A percentile compares a stretch with the other conserved stretches of the same genome.
Conservation (phyloP, 1,139 yeast species). For the Suhomyces bribrorum region DNA sequence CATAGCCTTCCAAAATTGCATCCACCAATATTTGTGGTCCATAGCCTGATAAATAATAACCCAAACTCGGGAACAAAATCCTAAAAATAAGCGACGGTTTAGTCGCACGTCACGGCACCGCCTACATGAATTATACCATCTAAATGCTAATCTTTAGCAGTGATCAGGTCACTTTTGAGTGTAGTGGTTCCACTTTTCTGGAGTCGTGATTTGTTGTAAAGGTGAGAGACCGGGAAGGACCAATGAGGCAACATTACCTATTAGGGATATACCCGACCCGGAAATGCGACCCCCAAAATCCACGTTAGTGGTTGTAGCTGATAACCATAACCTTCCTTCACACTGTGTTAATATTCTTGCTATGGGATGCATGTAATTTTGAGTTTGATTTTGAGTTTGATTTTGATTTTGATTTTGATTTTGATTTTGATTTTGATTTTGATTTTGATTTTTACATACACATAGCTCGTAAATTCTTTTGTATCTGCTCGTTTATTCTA, state of each 20-base stretch:
- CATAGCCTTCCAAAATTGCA: neutral
- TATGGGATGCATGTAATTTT: too few relatives aligned
- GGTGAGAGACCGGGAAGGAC: neutral
- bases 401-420: too few relatives aligned
- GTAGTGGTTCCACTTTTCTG: neutral
- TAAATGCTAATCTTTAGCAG: neutral
- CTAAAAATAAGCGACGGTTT: neutral
- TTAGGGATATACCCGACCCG: neutral
- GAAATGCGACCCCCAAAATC: neutral
- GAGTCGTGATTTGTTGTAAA: neutral
- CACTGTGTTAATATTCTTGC: too few relatives aligned
- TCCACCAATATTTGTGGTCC: too few relatives aligned
- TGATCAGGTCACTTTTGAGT: neutral
- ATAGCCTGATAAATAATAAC: too few relatives aligned
- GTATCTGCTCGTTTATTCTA: neutral
- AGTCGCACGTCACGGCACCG: neutral
- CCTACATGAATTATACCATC: neutral
- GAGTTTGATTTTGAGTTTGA: too few relatives aligned
- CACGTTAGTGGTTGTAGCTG: too few relatives aligned
- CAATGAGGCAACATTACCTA: neutral
- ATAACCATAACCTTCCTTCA: too few relatives aligned
- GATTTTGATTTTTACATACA: neutral
- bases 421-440: too few relatives aligned
- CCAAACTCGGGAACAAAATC: too few relatives aligned
- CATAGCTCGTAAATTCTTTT: neutral